These are phyloP conservation scores for Neonectria sp. DNA, from an alignment of 2,329 filamentous ascomycete species.

Conservation along the genomic window DNA sequence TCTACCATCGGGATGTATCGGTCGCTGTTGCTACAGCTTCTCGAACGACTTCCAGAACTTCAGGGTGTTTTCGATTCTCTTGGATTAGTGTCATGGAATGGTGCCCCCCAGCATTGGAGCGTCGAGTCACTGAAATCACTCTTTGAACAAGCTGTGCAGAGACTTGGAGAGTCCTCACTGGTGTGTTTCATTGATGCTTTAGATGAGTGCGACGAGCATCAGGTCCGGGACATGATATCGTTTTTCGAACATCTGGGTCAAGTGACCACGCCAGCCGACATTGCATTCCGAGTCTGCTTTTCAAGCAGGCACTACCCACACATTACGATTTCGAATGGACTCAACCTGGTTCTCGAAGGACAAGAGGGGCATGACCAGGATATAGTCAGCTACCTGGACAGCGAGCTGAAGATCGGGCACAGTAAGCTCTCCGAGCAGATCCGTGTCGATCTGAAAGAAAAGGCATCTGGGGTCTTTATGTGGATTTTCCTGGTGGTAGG, in stretches of 20 bases:
- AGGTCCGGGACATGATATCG: slow-evolving; percentile 58
- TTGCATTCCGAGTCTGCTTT: slow-evolving; percentile 56
- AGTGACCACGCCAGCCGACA: slow-evolving; percentile 22
- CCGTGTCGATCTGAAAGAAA: slow-evolving; percentile 48
- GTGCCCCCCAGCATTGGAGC: slow-evolving; percentile 8
- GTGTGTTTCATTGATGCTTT: slow-evolving; percentile 59
- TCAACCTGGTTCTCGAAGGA: slow-evolving; percentile 45
- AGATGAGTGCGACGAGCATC: slow-evolving; percentile 62
- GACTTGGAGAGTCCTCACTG: not conserved
- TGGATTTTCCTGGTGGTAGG: slow-evolving; percentile 58
- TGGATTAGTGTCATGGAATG: not conserved
- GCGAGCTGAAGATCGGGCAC: slow-evolving; percentile 20
- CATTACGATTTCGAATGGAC: slow-evolving; percentile 51
- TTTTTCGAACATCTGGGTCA: slow-evolving; percentile 58
- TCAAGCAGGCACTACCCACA: slow-evolving; percentile 65
- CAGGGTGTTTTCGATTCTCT: slow-evolving; percentile 50
- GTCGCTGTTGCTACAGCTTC: slow-evolving; percentile 63
- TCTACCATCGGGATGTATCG: slow-evolving; percentile 65
- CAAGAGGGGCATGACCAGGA: slow-evolving; percentile 47
- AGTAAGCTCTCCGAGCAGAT: not conserved
- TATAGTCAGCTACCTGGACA: slow-evolving; percentile 40
- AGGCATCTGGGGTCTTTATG: slow-evolving; percentile 60
- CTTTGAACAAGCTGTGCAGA: slow-evolving; percentile 8
- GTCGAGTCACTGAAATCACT: slow-evolving; percentile 17
- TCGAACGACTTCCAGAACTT: slow-evolving; percentile 53